A percentile compares a stretch with the other conserved stretches of the same genome.
These are phyloP conservation scores for Bacidia rubella DNA, from an alignment of 495 filamentous ascomycete species.

Conservation along the genomic window DNA sequence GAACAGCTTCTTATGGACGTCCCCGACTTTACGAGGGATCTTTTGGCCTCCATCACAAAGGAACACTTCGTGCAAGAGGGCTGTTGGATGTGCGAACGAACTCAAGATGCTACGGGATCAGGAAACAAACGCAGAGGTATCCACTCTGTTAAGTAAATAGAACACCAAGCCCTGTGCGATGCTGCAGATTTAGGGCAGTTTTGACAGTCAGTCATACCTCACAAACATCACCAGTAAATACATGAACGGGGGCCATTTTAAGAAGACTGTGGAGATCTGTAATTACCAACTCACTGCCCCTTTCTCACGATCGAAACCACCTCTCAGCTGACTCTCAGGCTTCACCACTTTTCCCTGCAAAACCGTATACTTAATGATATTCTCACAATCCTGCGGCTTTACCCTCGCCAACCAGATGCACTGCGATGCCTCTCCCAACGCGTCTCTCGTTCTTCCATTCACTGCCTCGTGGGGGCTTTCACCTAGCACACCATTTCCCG, in stretches of 20 bases:
- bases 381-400: conserved; percentile 84
- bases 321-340: conserved; percentile 66
- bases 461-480: no score
- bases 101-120: neutral
- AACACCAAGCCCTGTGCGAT: no score
- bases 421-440: conserved; percentile 54
- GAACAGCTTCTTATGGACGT: neutral
- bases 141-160: no score
- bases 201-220: neutral
- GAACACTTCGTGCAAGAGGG: no score
- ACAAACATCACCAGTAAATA: neutral
- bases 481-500: no score
- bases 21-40: neutral
- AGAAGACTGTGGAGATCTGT: neutral
- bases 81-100: neutral
- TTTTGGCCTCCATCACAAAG: neutral
- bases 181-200: no score
- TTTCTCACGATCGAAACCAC: conserved; percentile 74
- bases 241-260: neutral
- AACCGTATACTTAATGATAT: conserved; percentile 77
- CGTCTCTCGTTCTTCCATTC: conserved; percentile 17
- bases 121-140: no score
- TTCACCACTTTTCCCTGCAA: conserved; percentile 90
- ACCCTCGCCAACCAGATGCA: conserved; percentile 92
- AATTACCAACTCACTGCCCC: conserved; percentile 75